phyloP scores from a whole-genome alignment of 495 filamentous ascomycete species.

The Chaetomidium leptoderma region DNA sequence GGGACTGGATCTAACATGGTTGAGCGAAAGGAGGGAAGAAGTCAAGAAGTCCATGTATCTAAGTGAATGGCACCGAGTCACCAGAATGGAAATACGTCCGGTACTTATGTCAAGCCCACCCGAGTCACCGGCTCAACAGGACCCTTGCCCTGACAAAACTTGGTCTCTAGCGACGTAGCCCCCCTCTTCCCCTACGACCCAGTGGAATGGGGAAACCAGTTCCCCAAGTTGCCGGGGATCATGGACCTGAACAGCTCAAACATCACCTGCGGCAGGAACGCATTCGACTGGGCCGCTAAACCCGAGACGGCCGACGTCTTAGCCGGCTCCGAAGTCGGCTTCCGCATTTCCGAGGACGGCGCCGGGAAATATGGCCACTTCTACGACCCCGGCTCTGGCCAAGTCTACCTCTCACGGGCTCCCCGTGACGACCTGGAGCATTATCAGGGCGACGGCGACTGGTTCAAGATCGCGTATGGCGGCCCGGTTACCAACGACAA shows the following conservation, averaged over 20 bases:
- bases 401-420: slow-evolving; percentile 23
- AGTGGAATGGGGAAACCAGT: background rate
- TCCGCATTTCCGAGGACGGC: slow-evolving; percentile 17
- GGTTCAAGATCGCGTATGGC: slow-evolving; percentile 30
- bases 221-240: background rate
- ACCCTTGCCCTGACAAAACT: background rate
- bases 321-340: slow-evolving; percentile 22
- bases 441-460: slow-evolving; percentile 28
- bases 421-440: slow-evolving; percentile 17
- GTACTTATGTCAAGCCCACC: no score
- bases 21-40: no score
- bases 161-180: background rate
- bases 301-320: slow-evolving; percentile 22
- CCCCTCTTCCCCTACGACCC: background rate
- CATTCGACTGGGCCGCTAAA: slow-evolving; percentile 12
- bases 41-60: background rate
- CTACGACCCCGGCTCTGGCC: slow-evolving; percentile 19
- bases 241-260: slow-evolving; percentile 5
- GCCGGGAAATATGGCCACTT: slow-evolving; percentile 8
- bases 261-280: slow-evolving; percentile 21
- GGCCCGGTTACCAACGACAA: slow-evolving; percentile 1
- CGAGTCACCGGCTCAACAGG: background rate
- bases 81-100: slow-evolving; percentile 9
- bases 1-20: no score
- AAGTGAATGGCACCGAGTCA: slow-evolving; percentile 3